A percentile compares a stretch with the other conserved stretches of the same genome.
These are phyloP conservation scores for Solanum ossicruentum DNA, from an alignment of 257 asterid genomes.

Conservation along the genomic window DNA sequence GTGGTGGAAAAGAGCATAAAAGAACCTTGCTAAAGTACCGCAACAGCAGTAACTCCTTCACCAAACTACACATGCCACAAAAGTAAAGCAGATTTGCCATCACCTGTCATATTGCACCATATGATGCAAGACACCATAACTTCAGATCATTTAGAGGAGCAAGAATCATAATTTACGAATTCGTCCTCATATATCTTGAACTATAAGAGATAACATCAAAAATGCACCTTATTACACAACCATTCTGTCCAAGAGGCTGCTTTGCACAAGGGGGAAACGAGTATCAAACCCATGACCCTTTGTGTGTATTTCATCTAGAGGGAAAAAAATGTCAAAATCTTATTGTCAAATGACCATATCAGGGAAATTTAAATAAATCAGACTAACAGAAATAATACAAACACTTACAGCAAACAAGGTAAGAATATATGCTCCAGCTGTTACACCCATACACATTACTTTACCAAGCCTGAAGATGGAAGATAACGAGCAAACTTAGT, in stretches of 20 bases:
- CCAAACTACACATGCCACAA: constrained; percentile 83
- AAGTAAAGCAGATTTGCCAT: constrained; percentile 82
- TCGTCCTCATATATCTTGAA: background rate
- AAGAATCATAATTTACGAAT: background rate
- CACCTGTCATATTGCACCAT: constrained; percentile 39
- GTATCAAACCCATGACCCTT: constrained; percentile 86
- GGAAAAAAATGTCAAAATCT: background rate
- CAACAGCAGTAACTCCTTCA: constrained; percentile 73
- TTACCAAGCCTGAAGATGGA: constrained; percentile 60
- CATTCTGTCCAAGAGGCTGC: constrained; percentile 97
- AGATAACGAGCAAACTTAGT: background rate
- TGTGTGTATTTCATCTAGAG: constrained; percentile 61
- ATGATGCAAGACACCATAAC: background rate
- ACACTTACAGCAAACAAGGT: constrained; percentile 85
- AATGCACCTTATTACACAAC: constrained; percentile 78
- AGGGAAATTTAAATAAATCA: background rate
- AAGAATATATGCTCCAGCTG: constrained; percentile 92
- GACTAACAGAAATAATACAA: constrained; percentile 2
- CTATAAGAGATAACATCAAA: background rate
- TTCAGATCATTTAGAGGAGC: background rate
- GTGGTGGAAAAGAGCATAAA: background rate
- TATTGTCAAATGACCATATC: background rate
- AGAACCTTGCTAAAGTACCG: constrained; percentile 95
- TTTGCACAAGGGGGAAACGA: constrained; percentile 90
- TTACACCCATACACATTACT: constrained; percentile 92